Evolutionary conservation across 2,329 filamentous ascomycete genomes (phyloP).

Genomic region (Sporothrix sp.): DNA sequence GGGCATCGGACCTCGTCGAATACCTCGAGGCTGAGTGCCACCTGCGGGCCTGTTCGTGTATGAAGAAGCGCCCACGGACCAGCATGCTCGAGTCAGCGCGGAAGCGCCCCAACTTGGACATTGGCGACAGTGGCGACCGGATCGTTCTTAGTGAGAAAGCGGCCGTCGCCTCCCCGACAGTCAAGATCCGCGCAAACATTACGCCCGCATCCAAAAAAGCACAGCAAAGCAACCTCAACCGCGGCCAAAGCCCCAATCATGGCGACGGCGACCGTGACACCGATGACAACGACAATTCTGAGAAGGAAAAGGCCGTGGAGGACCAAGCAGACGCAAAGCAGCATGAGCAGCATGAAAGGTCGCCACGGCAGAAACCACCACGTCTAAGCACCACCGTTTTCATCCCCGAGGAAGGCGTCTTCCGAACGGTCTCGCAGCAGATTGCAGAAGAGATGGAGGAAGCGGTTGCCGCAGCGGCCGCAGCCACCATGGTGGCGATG

Average conservation of each 20-base stretch:
- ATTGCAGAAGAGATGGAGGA: conserved; percentile 37
- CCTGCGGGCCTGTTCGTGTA: conserved; percentile 56
- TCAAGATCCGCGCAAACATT: conserved; percentile 20
- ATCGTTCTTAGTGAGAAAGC: conserved; percentile 32
- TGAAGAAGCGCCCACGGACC: conserved; percentile 29
- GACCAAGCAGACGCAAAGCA: neutral
- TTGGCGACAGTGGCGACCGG: conserved; percentile 34
- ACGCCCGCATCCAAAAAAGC: conserved; percentile 28
- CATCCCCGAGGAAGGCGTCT: conserved; percentile 53
- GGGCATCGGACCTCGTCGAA: conserved; percentile 62
- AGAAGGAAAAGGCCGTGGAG: neutral
- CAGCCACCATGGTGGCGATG: conserved; percentile 18
- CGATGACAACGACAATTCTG: no score
- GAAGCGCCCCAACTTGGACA: conserved; percentile 28
- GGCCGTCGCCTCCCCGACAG: conserved; percentile 14
- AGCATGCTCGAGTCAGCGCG: conserved; percentile 25
- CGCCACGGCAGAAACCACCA: neutral
- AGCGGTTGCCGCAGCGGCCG: conserved; percentile 19
- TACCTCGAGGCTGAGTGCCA: conserved; percentile 68
- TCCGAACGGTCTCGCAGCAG: conserved; percentile 48
- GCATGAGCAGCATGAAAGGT: neutral
- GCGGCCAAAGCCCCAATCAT: conserved; percentile 6
- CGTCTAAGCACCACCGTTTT: conserved; percentile 43
- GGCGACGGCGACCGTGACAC: neutral
- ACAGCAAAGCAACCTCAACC: conserved; percentile 24